These are phyloP conservation scores for Clathrus columnatus DNA, from an alignment of 768 basidiomycete genomes.

Conservation along the genomic window DNA sequence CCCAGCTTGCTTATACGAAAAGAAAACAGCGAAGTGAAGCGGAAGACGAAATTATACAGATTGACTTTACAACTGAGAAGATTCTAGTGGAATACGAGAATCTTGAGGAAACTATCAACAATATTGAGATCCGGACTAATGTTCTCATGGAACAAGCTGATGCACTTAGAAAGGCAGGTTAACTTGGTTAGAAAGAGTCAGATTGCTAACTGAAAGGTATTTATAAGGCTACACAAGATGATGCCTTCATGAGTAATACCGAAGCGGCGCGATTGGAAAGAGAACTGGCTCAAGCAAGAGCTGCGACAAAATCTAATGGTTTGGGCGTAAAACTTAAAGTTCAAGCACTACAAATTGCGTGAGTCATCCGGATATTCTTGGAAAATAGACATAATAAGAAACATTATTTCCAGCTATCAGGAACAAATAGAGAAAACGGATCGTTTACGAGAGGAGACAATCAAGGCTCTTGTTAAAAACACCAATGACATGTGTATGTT, in stretches of 20 bases:
- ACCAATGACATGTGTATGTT: conserved; percentile 77
- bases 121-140: conserved; percentile 64
- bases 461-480: conserved; percentile 75
- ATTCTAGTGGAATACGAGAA: conserved; percentile 71
- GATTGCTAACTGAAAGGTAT: not conserved
- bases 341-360: conserved; percentile 73
- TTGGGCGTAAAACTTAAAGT: conserved; percentile 73
- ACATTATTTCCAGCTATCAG: conserved; percentile 57
- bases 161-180: conserved; percentile 67
- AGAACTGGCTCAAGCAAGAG: conserved; percentile 65
- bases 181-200: not conserved
- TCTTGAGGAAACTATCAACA: conserved; percentile 65
- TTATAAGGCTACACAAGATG: conserved; percentile 64
- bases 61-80: conserved; percentile 79
- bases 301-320: conserved; percentile 70
- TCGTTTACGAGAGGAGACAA: conserved; percentile 68
- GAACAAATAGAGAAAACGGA: conserved; percentile 72
- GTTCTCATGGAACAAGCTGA: conserved; percentile 69
- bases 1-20: conserved; percentile 60
- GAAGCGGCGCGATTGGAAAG: conserved; percentile 62
- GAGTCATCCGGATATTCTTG: conserved; percentile 21
- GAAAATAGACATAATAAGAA: conserved; percentile 4
- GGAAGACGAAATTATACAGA: conserved; percentile 69
- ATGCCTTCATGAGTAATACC: conserved; percentile 54
- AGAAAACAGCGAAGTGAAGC: conserved; percentile 58